These are phyloP conservation scores for Kluyveromyces starmeri DNA, from an alignment of 805 yeast genomes.

Conservation along the genomic window DNA sequence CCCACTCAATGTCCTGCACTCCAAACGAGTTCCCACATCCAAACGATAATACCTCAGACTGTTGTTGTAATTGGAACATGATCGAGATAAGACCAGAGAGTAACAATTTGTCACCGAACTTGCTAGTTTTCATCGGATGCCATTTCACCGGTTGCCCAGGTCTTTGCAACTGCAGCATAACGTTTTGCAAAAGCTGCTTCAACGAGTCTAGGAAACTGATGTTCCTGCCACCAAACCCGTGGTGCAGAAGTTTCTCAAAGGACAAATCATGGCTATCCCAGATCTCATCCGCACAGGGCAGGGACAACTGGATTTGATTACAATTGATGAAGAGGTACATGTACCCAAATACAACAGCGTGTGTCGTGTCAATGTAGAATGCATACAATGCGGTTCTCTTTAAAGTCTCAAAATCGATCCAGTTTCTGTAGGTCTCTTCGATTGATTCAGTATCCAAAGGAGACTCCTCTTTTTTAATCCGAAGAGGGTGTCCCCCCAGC, in stretches of 20 bases:
- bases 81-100: slow-evolving; percentile 60
- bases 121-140: slow-evolving; percentile 18
- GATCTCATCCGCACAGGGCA: slow-evolving; percentile 55
- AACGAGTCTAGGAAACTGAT: slow-evolving; percentile 46
- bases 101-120: slow-evolving; percentile 59
- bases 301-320: slow-evolving; percentile 50
- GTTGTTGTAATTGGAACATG: slow-evolving; percentile 64
- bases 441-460: slow-evolving; percentile 19
- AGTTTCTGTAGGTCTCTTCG: slow-evolving; percentile 30
- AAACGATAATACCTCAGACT: slow-evolving; percentile 31
- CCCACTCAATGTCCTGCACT: slow-evolving; percentile 43
- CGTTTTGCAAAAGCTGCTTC: slow-evolving; percentile 48
- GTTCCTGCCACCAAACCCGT: slow-evolving; percentile 23
- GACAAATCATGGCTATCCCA: slow-evolving; percentile 39
- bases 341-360: slow-evolving; percentile 73
- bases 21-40: slow-evolving; percentile 11
- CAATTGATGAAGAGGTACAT: slow-evolving; percentile 42
- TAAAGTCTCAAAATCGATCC: slow-evolving; percentile 76
- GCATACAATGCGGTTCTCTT: slow-evolving; percentile 76
- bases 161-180: slow-evolving; percentile 20
- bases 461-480: slow-evolving; percentile 23
- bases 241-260: slow-evolving; percentile 15
- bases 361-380: slow-evolving; percentile 70
- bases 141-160: neutral
- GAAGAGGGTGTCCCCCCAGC: slow-evolving; percentile 58